Percentiles rank a stretch among this genome's conserved stretches.
Conservation (phyloP, 2,329 filamentous ascomycete species). For the Zarea fungicola region DNA sequence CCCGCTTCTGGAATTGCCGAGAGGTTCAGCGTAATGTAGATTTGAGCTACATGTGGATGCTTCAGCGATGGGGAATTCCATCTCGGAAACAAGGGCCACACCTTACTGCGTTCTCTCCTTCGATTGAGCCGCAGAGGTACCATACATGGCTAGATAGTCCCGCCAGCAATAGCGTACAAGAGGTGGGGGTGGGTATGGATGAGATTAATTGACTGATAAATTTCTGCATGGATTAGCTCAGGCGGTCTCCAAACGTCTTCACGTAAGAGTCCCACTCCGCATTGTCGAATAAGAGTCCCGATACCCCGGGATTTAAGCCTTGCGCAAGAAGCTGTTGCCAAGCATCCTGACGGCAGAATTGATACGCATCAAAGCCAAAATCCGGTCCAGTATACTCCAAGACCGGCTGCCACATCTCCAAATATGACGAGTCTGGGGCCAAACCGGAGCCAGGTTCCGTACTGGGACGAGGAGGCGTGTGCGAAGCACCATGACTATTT, state of each 20-base stretch:
- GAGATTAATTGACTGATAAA: too few species aligned
- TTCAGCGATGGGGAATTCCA: too few species aligned
- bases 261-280: constrained; percentile 11
- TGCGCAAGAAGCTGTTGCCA: constrained; percentile 1
- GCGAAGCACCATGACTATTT: background rate
- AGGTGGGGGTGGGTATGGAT: too few species aligned
- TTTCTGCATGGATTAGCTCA: too few species aligned
- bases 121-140: too few species aligned
- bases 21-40: too few species aligned
- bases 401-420: constrained; percentile 7
- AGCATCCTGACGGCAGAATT: constrained; percentile 2
- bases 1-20: too few species aligned
- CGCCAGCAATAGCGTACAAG: too few species aligned
- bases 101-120: too few species aligned
- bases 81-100: too few species aligned
- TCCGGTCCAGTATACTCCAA: constrained; percentile 13
- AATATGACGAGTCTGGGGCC: background rate
- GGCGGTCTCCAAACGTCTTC: constrained; percentile 6
- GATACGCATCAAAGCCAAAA: constrained; percentile 11
- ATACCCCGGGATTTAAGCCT: background rate
- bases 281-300: constrained; percentile 7
- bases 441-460: background rate
- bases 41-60: too few species aligned
- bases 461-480: background rate
- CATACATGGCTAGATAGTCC: too few species aligned